A percentile compares a stretch with the other conserved stretches of the same genome.
These are phyloP conservation scores for Saccharomycodes ludwigii DNA, from an alignment of 805 yeast species.

Conservation along the genomic window DNA sequence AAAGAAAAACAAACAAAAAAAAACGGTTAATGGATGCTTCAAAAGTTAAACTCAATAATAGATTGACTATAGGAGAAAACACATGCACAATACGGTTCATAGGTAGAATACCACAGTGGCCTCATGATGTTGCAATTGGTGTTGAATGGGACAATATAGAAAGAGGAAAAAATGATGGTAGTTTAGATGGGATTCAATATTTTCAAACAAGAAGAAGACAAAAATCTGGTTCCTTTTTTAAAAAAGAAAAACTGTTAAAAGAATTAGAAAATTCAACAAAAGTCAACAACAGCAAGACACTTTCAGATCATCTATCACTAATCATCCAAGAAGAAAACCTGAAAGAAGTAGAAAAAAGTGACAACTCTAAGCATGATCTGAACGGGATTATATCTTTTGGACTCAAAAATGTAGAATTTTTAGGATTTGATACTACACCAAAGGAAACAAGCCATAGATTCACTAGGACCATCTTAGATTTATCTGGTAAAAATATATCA, in stretches of 20 bases:
- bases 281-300: background rate
- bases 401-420: conserved; percentile 42
- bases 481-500: background rate
- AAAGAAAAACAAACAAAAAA: too few relatives aligned
- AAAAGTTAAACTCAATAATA: conserved; percentile 18
- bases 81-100: conserved; percentile 50
- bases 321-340: background rate
- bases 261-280: conserved; percentile 20
- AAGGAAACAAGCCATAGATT: conserved; percentile 25
- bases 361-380: too few relatives aligned
- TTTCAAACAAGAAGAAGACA: conserved; percentile 26
- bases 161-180: conserved; percentile 69
- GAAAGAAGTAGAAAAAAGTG: background rate
- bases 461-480: background rate
- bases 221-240: conserved; percentile 14
- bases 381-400: conserved; percentile 43
- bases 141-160: conserved; percentile 72
- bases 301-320: background rate
- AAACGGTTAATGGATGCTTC: too few relatives aligned
- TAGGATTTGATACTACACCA: conserved; percentile 50
- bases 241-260: conserved; percentile 15
- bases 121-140: conserved; percentile 44
- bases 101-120: conserved; percentile 60
- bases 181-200: conserved; percentile 38
- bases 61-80: conserved; percentile 29